Evolutionary conservation across 352 stramenopile genomes (phyloP), one percentile per base, ranked within the genome.

Genomic region (Globisporangium iwayamae): DNA sequence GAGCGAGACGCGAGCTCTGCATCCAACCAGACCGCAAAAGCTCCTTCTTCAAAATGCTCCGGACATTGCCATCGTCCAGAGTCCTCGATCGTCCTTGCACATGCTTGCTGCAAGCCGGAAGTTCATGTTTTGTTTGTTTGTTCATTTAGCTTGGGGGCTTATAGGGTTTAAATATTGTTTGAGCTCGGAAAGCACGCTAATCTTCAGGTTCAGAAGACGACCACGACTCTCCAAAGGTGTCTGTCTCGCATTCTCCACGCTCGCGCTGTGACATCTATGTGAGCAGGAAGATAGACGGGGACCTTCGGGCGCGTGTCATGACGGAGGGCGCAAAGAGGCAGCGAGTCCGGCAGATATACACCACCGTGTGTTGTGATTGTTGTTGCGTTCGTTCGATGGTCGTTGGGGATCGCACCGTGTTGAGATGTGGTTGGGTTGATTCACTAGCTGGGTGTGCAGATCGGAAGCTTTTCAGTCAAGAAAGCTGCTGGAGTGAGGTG

Each of bases 211-310:
- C 45, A 57, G 43, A 43, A 57, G 51, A 28, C 51, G 51, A 45
- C 36, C 30, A 57, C 9, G 30, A 18, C 30, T 39, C 51, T 10
- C 51, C n/a, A 14, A 14, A 4, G 30, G 18, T 9, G 3, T 28
- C 30, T 57, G 20, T 18, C 22, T 55, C 41, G 13, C 14, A 4
- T 57, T 43, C 32, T 45, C 30, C 50, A 30, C 18, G 51, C 51
- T 43, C n/a, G 18, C 30, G 32, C 51, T 56, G 51, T 56, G 51
- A 43, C 56, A 55, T 62, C 56, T 54, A 62, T 62, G 56, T 16
- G 51, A 32, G 32, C 51, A n/a, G 7, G 30, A 25, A 11, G 39
- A 16, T 10, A 38, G 6, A 20, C 13, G 28, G 47, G 13, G 3
- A 36, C 48, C 51, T 56, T 13, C 28, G 51, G 28, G 51, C 18